Evolutionary conservation across 345 rosid genomes (phyloP).

Genomic region (Durio zibethinus): DNA sequence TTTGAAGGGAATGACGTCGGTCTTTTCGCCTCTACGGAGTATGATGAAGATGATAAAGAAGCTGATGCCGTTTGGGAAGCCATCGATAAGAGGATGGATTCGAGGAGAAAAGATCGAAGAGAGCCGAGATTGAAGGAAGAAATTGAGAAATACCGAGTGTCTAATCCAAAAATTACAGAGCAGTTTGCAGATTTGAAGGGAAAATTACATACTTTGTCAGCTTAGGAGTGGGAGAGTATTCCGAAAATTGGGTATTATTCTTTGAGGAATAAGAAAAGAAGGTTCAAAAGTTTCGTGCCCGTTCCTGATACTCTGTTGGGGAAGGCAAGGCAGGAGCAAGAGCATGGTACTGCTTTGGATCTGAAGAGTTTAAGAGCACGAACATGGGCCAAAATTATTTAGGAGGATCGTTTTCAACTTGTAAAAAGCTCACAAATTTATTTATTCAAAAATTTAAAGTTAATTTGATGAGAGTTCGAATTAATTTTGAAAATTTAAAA

Average conservation of each 20-base stretch:
- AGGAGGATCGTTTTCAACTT: too few species aligned
- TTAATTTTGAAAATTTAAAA: too few species aligned
- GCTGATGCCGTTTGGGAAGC: conserved; percentile 95
- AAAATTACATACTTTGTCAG: conserved; percentile 58
- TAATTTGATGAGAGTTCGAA: too few species aligned
- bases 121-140: conserved; percentile 82
- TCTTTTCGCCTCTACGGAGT: conserved; percentile 77
- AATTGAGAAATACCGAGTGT: conserved; percentile 81
- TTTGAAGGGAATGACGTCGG: conserved; percentile 94
- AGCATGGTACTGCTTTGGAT: conserved; percentile 84
- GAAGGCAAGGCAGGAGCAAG: conserved; percentile 87
- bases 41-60: conserved; percentile 87
- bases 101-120: conserved; percentile 72
- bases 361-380: too few species aligned
- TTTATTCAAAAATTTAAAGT: too few species aligned
- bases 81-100: conserved; percentile 83
- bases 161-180: conserved; percentile 86
- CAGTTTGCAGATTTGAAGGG: conserved; percentile 93
- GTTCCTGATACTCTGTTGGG: conserved; percentile 78
- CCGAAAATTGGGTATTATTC: conserved; percentile 91
- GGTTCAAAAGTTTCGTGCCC: conserved; percentile 89
- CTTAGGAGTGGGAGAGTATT: conserved; percentile 80
- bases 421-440: too few species aligned
- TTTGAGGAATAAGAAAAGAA: conserved; percentile 71
- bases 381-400: too few species aligned